Base-by-base conservation (phyloP, 1,284 basidiomycete genomes). In the Leccinum pallidistipes region DNA sequence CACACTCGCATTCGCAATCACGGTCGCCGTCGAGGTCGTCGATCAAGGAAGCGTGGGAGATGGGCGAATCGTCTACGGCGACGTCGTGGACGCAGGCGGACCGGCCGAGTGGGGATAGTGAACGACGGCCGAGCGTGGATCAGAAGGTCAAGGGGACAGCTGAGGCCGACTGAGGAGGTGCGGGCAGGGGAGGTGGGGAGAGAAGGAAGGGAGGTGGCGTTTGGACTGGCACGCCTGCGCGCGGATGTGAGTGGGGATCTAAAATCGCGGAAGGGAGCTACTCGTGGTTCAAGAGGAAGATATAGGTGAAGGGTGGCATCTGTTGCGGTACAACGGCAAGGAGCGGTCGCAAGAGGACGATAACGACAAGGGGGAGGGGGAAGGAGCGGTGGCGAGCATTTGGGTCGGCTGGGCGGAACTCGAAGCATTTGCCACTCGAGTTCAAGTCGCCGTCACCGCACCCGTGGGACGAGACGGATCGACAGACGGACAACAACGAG, bases 401-500 rank as follows among this genome's bases (percentile, higher is more conserved):
- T 40, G 59, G 65, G 45, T 63, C 66, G 27, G 18, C 63, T 47
- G 62, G 61, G 45, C 64, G 64, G 50, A 62, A 73, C 34, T 7
- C 60, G 16, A 63, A 66, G 50, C 63, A 66, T 64, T 65, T 80
- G 51, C 67, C 71, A 29, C 68, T 77, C 56, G 72, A 76, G 58
- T 67, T 74, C 38, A 79, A 80, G 59, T 70, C 79, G 24, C 73
- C 79, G 24, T 81, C 84, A 29, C 83, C 85, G 21, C 81, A 82
- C 64, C 82, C 82, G 24, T 89, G 88, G 87, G 87, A 87, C 55
- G 73, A 80, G 40, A 69, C 80, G n/a, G 78, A 80, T 36, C 82
- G 81, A 7, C 81, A 83, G 7, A 78, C 80, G 18, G 71, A 75
- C 21, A 77, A 72, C 40, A 76, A 79, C 56, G 78, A 74, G 31